Percentiles rank a stretch among this genome's conserved stretches.
phyloP scores from a whole-genome alignment of 2,329 filamentous ascomycete species.

The Fusarium palustre region DNA sequence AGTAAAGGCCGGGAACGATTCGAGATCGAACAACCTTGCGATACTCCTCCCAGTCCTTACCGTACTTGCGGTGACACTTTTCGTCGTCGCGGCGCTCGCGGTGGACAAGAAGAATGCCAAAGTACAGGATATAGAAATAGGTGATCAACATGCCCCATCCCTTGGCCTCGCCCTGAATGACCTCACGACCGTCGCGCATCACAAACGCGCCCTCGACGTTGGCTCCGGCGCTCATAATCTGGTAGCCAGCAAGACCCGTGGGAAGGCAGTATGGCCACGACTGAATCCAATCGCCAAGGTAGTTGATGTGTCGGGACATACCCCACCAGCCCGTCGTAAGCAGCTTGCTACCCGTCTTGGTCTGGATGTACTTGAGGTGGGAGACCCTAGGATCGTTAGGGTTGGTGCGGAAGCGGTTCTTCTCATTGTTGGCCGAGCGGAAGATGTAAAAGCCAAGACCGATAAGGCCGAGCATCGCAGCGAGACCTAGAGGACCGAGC shows the following conservation, averaged over 20 bases:
- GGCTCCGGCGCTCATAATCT: slow-evolving; percentile 70
- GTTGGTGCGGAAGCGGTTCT: slow-evolving; percentile 92
- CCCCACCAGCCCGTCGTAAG: slow-evolving; percentile 95
- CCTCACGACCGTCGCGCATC: slow-evolving; percentile 70
- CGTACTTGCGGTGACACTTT: slow-evolving; percentile 92
- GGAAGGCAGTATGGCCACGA: slow-evolving; percentile 91
- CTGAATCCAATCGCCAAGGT: slow-evolving; percentile 95
- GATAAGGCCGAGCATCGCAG: slow-evolving; percentile 74
- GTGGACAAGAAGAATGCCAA: slow-evolving; percentile 86
- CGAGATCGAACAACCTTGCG: slow-evolving; percentile 82
- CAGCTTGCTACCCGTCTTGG: slow-evolving; percentile 82
- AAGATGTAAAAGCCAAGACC: slow-evolving; percentile 87
- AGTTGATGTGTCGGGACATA: slow-evolving; percentile 91
- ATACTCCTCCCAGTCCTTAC: slow-evolving; percentile 91
- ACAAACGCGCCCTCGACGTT: slow-evolving; percentile 65
- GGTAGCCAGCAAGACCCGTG: slow-evolving; percentile 85
- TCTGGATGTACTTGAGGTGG: slow-evolving; percentile 88
- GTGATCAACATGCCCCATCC: slow-evolving; percentile 91
- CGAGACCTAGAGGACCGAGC: slow-evolving; percentile 76
- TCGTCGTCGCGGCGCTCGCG: slow-evolving; percentile 89
- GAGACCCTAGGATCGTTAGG: slow-evolving; percentile 82
- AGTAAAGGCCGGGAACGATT: slow-evolving; percentile 90
- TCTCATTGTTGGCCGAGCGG: slow-evolving; percentile 92
- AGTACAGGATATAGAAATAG: slow-evolving; percentile 96
- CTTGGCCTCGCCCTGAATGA: slow-evolving; percentile 77